phyloP scores from a whole-genome alignment of 192 early-diverging fungal genomes.

The Backusella psychrophila region DNA sequence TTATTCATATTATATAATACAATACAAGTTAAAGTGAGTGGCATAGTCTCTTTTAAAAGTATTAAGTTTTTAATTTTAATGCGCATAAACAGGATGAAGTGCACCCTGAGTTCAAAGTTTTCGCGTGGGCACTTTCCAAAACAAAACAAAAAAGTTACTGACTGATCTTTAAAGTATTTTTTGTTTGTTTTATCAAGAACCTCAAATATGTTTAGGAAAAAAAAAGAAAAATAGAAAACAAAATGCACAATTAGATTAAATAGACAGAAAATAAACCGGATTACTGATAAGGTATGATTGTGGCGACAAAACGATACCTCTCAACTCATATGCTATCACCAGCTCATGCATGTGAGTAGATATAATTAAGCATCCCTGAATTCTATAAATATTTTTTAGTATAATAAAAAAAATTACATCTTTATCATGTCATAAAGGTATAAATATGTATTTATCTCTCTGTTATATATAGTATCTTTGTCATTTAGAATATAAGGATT shows the following conservation, averaged over 20 bases:
- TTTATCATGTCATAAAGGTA: too few species aligned
- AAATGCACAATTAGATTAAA: too few species aligned
- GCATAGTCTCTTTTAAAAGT: background rate
- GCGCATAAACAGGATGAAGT: background rate
- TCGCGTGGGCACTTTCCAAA: background rate
- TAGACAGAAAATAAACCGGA: too few species aligned
- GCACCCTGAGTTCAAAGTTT: background rate
- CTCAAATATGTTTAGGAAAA: background rate
- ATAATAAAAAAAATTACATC: too few species aligned
- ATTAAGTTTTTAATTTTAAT: background rate
- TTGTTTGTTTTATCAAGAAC: background rate
- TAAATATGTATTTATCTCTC: background rate
- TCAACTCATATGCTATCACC: too few species aligned
- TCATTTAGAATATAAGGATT: background rate
- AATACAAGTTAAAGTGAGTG: background rate
- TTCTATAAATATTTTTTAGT: too few species aligned
- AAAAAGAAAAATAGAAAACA: background rate
- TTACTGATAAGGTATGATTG: too few species aligned
- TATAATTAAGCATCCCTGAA: too few species aligned
- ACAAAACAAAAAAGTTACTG: background rate
- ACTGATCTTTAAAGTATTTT: background rate
- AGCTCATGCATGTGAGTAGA: too few species aligned
- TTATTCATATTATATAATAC: background rate
- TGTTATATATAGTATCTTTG: background rate
- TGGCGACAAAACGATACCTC: too few species aligned